Evolutionary conservation across 371 early-diverging fungal species (phyloP).

Genomic region (Mortierella sp.): DNA sequence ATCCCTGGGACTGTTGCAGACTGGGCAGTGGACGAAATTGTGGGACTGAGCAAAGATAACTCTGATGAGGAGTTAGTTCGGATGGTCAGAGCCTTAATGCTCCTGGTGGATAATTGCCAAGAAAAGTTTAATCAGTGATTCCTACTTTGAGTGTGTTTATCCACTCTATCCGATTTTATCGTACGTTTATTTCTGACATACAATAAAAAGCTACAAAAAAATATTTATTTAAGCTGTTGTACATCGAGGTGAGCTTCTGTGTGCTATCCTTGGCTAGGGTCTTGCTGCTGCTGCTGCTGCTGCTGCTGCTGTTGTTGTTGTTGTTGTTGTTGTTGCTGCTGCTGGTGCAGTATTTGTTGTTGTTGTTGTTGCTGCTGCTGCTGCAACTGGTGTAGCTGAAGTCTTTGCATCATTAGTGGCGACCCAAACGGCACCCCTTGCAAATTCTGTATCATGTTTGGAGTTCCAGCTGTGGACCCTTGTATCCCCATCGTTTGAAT

Average conservation of each 20-base stretch:
- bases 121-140: slow-evolving; percentile 1
- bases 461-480: slow-evolving; percentile 23
- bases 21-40: slow-evolving; percentile 28
- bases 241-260: neutral
- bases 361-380: slow-evolving; percentile 28
- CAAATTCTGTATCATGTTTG: slow-evolving; percentile 20
- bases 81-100: slow-evolving; percentile 28
- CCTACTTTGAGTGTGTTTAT: neutral
- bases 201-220: too few relatives aligned
- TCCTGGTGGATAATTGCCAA: slow-evolving; percentile 25
- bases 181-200: too few relatives aligned
- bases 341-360: slow-evolving; percentile 29
- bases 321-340: slow-evolving; percentile 34
- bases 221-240: too few relatives aligned
- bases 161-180: too few relatives aligned
- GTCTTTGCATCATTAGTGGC: slow-evolving; percentile 21
- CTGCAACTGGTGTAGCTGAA: slow-evolving; percentile 19
- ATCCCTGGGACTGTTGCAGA: slow-evolving; percentile 36
- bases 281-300: slow-evolving; percentile 24
- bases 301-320: slow-evolving; percentile 31
- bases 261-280: slow-evolving; percentile 27
- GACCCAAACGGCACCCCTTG: slow-evolving; percentile 24
- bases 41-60: slow-evolving; percentile 8
- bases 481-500: slow-evolving; percentile 34
- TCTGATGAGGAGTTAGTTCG: slow-evolving; percentile 13